A percentile compares a stretch with the other conserved stretches of the same genome.
These are phyloP conservation scores for Salvia rosmarinus DNA, from an alignment of 257 asterid species.

Conservation along the genomic window DNA sequence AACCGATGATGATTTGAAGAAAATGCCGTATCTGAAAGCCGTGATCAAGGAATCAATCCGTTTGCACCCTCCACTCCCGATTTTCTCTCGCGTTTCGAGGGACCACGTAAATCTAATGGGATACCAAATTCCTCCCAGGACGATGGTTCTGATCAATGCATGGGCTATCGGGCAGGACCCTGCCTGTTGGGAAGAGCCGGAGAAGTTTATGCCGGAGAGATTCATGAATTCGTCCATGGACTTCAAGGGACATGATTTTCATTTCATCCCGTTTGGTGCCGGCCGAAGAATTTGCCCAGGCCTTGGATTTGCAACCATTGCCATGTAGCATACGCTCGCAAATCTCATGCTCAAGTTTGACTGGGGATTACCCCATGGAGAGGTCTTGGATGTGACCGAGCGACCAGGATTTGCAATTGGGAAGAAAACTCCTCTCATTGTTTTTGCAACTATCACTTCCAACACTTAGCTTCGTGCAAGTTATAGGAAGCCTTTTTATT, in stretches of 20 bases:
- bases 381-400: conserved; percentile 37
- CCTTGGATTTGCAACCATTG: conserved; percentile 9
- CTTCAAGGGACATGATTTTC: conserved; percentile 32
- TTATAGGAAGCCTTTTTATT: too few species aligned
- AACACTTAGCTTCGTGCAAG: not conserved
- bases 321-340: conserved; percentile 19
- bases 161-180: conserved; percentile 42
- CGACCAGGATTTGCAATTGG: conserved; percentile 2
- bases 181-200: conserved; percentile 32
- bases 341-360: conserved; percentile 36
- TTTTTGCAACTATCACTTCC: conserved; percentile 7
- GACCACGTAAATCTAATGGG: not conserved
- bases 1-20: not conserved
- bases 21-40: not conserved
- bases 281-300: conserved; percentile 45
- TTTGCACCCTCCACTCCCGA: not conserved
- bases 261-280: conserved; percentile 41
- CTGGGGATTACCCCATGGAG: conserved; percentile 34
- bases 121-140: conserved; percentile 25
- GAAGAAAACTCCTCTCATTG: conserved; percentile 25
- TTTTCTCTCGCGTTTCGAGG: not conserved
- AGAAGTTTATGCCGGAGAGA: conserved; percentile 38
- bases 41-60: conserved; percentile 8
- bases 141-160: conserved; percentile 26
- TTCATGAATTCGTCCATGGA: conserved; percentile 33